Conservation (phyloP, 2,329 filamentous ascomycete species). For the Calonectria honghensis region DNA sequence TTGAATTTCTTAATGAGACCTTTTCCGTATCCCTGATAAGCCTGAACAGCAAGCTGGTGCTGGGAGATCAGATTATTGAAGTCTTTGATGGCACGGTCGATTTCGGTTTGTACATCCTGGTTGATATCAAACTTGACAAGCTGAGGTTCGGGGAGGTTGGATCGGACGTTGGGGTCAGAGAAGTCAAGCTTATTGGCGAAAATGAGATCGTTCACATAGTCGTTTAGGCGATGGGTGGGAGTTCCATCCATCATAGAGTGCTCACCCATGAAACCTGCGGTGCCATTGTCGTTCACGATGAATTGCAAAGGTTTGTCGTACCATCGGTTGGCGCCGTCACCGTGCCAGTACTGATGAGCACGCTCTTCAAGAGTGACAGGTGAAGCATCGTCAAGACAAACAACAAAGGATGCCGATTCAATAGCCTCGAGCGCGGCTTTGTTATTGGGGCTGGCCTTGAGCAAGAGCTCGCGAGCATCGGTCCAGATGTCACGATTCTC, state of each 20-base stretch:
- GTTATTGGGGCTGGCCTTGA: conserved; percentile 87
- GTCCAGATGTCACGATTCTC: conserved; percentile 97
- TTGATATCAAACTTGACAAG: conserved; percentile 87
- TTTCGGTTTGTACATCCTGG: conserved; percentile 83
- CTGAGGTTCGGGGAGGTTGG: conserved; percentile 87
- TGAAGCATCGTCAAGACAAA: conserved; percentile 93
- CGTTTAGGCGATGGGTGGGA: conserved; percentile 96
- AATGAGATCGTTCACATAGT: conserved; percentile 93
- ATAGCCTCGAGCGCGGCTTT: conserved; percentile 85
- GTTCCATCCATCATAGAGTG: conserved; percentile 99
- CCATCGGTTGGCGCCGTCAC: conserved; percentile 96
- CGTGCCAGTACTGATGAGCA: conserved; percentile 97
- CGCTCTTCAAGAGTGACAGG: conserved; percentile 97
- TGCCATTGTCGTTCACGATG: conserved; percentile 98
- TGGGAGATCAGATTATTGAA: conserved; percentile 88
- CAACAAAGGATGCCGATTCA: conserved; percentile 90
- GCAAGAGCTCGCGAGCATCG: conserved; percentile 84
- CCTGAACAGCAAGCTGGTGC: conserved; percentile 94
- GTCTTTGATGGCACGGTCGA: conserved; percentile 85
- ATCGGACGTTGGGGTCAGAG: conserved; percentile 84
- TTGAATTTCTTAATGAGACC: conserved; percentile 99
- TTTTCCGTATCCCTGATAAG: conserved; percentile 98
- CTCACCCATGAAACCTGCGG: conserved; percentile 97
- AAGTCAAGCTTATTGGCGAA: conserved; percentile 97
- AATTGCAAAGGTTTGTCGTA: conserved; percentile 99